Conservation (phyloP, 768 basidiomycete species). For the Tricholoma matsutake region DNA sequence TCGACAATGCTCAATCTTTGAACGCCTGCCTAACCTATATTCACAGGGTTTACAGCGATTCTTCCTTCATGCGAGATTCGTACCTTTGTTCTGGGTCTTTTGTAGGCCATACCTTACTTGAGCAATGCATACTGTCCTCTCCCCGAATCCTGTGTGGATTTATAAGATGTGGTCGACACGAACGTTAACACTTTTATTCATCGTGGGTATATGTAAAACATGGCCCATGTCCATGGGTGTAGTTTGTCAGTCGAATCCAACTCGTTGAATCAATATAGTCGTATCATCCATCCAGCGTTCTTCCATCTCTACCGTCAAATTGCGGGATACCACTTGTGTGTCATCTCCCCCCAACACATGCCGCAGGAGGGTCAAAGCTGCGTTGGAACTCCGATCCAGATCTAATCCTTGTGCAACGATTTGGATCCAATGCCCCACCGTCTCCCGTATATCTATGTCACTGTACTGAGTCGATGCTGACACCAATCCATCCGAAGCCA, state of each 20-base stretch:
- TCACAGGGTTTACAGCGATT: too few relatives aligned
- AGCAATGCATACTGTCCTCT: too few relatives aligned
- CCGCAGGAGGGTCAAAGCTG: conserved; percentile 42
- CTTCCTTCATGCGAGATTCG: too few relatives aligned
- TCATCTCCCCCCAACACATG: conserved; percentile 44
- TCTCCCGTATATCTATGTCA: conserved; percentile 23
- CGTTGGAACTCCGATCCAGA: conserved; percentile 21
- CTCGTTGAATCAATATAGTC: conserved; percentile 39
- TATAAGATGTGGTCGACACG: too few relatives aligned
- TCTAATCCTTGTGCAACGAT: conserved; percentile 21
- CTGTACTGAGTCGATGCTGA: conserved; percentile 39
- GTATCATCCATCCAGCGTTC: conserved; percentile 59
- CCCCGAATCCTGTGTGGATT: too few relatives aligned
- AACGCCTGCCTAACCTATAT: too few relatives aligned
- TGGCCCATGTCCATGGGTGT: background rate
- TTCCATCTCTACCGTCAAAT: conserved; percentile 47
- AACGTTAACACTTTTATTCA: too few relatives aligned
- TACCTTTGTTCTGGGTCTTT: too few relatives aligned
- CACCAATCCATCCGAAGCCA: conserved; percentile 51
- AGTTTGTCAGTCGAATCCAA: background rate
- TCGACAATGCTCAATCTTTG: too few relatives aligned
- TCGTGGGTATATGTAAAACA: too few relatives aligned
- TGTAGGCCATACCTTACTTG: too few relatives aligned
- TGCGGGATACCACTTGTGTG: conserved; percentile 37
- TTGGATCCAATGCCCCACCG: conserved; percentile 35